Evolutionary conservation across 495 filamentous ascomycete species (phyloP).

Genomic region (Tuber microsphaerosporum): DNA sequence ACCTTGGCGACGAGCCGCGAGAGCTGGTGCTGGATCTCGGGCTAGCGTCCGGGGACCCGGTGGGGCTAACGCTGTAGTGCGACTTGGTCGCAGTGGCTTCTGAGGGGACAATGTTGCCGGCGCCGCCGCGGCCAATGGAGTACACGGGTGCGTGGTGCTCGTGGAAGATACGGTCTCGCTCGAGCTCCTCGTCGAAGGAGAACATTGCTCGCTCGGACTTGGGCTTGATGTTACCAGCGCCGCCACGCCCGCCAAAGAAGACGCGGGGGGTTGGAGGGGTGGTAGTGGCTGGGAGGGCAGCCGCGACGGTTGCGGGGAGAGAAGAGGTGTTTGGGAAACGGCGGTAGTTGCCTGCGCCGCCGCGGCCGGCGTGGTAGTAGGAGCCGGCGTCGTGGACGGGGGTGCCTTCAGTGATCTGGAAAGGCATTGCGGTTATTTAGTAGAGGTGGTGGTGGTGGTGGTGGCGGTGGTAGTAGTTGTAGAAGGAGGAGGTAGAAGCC

Average conservation of each 20-base stretch:
- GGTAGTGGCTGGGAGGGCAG: conserved; percentile 40
- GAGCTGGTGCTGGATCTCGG: conserved; percentile 29
- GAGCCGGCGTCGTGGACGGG: conserved; percentile 31
- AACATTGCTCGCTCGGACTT: conserved; percentile 62
- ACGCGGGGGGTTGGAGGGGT: conserved; percentile 39
- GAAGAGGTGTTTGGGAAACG: conserved; percentile 57
- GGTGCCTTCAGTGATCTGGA: conserved; percentile 40
- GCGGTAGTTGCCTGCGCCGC: conserved; percentile 81
- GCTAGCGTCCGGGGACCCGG: conserved; percentile 17
- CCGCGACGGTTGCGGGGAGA: conserved; percentile 34
- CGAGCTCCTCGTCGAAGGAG: conserved; percentile 87
- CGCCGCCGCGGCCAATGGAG: conserved; percentile 82
- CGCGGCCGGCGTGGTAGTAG: conserved; percentile 63
- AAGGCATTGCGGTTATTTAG: conserved; percentile 33
- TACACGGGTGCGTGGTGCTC: conserved; percentile 60
- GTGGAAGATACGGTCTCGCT: conserved; percentile 52
- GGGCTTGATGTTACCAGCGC: conserved; percentile 77
- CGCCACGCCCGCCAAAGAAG: conserved; percentile 78
- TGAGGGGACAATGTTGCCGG: conserved; percentile 63
- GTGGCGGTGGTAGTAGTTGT: background rate
- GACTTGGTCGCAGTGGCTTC: conserved; percentile 1
- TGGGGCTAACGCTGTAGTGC: background rate
- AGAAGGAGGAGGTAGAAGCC: conserved; percentile 3
- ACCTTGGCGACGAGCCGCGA: conserved; percentile 13
- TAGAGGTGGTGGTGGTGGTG: conserved; percentile 5